Evolutionary conservation across 331 rosid genomes (phyloP), one percentile per base, ranked within the genome.

Genomic region (Malus hybrid): DNA sequence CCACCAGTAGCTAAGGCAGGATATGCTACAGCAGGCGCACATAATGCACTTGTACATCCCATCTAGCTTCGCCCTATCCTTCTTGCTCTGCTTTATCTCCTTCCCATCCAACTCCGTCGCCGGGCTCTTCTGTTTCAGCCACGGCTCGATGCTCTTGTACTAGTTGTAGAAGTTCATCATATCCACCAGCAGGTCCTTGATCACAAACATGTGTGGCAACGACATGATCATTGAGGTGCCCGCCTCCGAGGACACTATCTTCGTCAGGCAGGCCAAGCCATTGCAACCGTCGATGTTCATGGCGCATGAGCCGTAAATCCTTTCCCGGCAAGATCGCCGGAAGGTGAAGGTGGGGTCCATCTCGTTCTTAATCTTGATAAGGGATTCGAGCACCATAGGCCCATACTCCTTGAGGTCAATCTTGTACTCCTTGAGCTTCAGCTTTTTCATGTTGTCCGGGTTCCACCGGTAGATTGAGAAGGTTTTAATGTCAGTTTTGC

Each of bases 1-100:
- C 98, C 97, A 93, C 97, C 98, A 93, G 82, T 93, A 93, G 81
- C 97, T 93, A 24, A 97, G 97, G 86, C 98, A 93, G 27, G 98
- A 89, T 8, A 97, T 88, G 85, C 97, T 93, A 74, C 98, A 93
- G 80, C 98, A 93, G 20, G 97, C 93, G 55, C 98, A 93, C 33
- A 93, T 80, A 7, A 93, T 93, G 66, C 98, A 93, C 86, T 93
- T 97, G 74, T 93, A 93, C 97, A 93, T 93, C 78, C 96, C 98
- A 74, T 93, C 98, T 12, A 91, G 88, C 90, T 91, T 93, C 0
- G 88, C 86, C 69, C 96, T 80, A 56, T 93, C 97, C 78, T 86
- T 82, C 89, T 93, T 93, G 72, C 90, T 89, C 93, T 93, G 98
- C 32, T 74, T 71, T 7, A 84, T 70, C 93, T 93, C 98, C 83